A percentile compares a stretch with the other conserved stretches of the same genome.
Conservation (phyloP, 768 basidiomycete species). For the Calocera cornea region DNA sequence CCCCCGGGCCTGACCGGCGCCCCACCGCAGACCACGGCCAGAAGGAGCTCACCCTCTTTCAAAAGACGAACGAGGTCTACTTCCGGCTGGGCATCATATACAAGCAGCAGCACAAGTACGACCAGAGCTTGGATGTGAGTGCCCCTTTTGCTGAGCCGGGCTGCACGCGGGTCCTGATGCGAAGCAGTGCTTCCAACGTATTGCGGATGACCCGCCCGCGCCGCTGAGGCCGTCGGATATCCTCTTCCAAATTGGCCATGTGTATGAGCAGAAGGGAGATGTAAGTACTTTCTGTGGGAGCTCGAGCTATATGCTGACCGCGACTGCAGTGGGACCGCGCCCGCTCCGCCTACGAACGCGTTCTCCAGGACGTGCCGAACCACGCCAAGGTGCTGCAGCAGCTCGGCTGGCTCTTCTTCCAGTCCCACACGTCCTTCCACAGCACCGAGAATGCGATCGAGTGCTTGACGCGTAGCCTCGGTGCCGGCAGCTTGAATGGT, state of each 20-base stretch:
- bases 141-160: too few relatives aligned
- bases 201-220: constrained; percentile 86
- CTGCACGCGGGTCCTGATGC: too few relatives aligned
- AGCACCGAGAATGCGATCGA: constrained; percentile 90
- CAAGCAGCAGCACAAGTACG: constrained; percentile 94
- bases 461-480: constrained; percentile 87
- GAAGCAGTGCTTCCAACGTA: constrained; percentile 75
- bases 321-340: constrained; percentile 64
- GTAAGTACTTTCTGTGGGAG: constrained; percentile 34
- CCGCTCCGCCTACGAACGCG: constrained; percentile 91
- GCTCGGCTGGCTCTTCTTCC: constrained; percentile 94
- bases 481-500: constrained; percentile 49
- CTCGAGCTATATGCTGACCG: background rate
- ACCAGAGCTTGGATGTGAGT: constrained; percentile 53
- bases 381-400: constrained; percentile 97
- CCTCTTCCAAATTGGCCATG: constrained; percentile 99
- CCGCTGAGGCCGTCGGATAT: constrained; percentile 96
- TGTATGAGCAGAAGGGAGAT: constrained; percentile 94
- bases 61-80: constrained; percentile 96
- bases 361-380: constrained; percentile 79
- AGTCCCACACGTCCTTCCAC: constrained; percentile 86
- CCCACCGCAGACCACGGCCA: background rate
- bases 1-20: background rate
- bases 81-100: constrained; percentile 98
- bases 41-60: constrained; percentile 54